These are phyloP conservation scores for Stipa capillata DNA, from an alignment of 176 grass and related monocot species.

Conservation along the genomic window DNA sequence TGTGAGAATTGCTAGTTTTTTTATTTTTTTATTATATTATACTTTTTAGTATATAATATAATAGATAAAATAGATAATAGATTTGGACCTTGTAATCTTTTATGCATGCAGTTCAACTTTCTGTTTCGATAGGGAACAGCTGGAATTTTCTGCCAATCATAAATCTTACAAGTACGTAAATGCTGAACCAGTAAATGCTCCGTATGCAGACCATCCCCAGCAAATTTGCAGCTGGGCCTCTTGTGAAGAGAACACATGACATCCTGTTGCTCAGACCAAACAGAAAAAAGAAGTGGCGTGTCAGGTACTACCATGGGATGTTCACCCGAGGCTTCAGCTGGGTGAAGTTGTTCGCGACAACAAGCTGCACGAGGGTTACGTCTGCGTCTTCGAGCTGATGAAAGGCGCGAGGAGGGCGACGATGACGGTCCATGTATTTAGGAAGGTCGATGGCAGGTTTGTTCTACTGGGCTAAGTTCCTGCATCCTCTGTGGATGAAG, in stretches of 20 bases:
- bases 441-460: not conserved
- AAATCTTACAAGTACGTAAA: too few relatives aligned
- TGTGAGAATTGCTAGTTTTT: too few relatives aligned
- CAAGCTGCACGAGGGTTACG: conserved; percentile 1
- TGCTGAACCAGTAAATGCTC: too few relatives aligned
- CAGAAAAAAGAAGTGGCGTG: conserved; percentile 7
- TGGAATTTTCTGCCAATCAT: too few relatives aligned
- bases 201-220: conserved; percentile 17
- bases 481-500: too few relatives aligned
- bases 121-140: too few relatives aligned
- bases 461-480: too few relatives aligned
- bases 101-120: too few relatives aligned
- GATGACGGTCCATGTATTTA: conserved; percentile 21
- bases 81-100: too few relatives aligned
- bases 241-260: conserved; percentile 3
- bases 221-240: conserved; percentile 22
- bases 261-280: conserved; percentile 15
- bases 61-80: too few relatives aligned
- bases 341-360: conserved; percentile 7
- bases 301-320: not conserved
- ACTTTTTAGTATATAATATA: too few relatives aligned
- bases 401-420: not conserved
- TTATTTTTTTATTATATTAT: too few relatives aligned
- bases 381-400: conserved; percentile 38
- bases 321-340: not conserved